These are phyloP conservation scores for Juglanconis sp. DNA, from an alignment of 2,329 filamentous ascomycete species.

Conservation along the genomic window DNA sequence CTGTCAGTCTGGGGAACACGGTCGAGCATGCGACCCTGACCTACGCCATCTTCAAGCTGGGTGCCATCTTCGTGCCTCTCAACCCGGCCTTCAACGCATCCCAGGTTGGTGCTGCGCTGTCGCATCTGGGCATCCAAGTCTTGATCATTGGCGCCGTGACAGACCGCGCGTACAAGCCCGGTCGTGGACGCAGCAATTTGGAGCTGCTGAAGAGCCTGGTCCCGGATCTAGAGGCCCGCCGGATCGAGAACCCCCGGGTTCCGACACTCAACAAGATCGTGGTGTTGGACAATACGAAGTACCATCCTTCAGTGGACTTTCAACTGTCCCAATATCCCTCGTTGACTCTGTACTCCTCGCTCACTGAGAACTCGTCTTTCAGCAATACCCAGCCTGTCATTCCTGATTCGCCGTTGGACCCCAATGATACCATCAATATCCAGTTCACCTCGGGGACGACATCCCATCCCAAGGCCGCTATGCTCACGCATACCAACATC, in stretches of 20 bases:
- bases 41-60: slow-evolving; percentile 90
- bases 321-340: slow-evolving; percentile 37
- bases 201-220: slow-evolving; percentile 43
- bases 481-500: slow-evolving; percentile 79
- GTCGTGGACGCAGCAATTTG: slow-evolving; percentile 51
- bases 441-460: slow-evolving; percentile 98
- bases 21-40: slow-evolving; percentile 79
- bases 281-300: slow-evolving; percentile 71
- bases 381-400: slow-evolving; percentile 31
- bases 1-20: slow-evolving; percentile 81
- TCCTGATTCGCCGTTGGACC: slow-evolving; percentile 46
- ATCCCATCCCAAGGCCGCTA: slow-evolving; percentile 84
- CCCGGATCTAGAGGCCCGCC: slow-evolving; percentile 35
- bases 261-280: slow-evolving; percentile 70
- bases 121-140: slow-evolving; percentile 69
- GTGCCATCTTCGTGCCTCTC: slow-evolving; percentile 88
- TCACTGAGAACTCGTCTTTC: slow-evolving; percentile 26
- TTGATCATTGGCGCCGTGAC: slow-evolving; percentile 86
- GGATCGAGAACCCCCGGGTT: slow-evolving; percentile 46
- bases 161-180: slow-evolving; percentile 68
- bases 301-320: slow-evolving; percentile 44
- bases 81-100: slow-evolving; percentile 83
- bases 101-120: slow-evolving; percentile 76
- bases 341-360: slow-evolving; percentile 43
- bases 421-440: slow-evolving; percentile 81